Evolutionary conservation across 208 protist genomes (phyloP), one percentile per base, ranked within the genome.

Genomic region (Angomonas deanei): DNA sequence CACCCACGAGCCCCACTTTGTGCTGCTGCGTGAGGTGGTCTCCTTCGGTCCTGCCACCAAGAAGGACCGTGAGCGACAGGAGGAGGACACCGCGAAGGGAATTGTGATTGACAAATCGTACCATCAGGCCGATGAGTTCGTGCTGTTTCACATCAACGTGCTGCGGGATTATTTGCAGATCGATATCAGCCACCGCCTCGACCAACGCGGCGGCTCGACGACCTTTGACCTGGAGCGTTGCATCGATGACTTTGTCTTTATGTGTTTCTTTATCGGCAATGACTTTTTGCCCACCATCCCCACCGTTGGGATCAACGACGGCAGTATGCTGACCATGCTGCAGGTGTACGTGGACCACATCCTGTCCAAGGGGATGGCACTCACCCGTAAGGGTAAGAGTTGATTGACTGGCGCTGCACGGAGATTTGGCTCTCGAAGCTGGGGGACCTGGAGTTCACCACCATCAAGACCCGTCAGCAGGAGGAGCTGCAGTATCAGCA

Each of bases 221-320:
- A 64, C 24, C 30, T 76, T 87, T 33, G 81, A 97, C 68, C 78
- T 98, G 19, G 97, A 99, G 74, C 83, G 92, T 27, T 68, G 97
- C 17, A 31, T 99, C 5, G 96, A 99, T 73, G 98, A 99, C 72
- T 99, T 98, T 74, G 88, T 99, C 0, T 88, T 99, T 27, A 92
- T 99, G 74, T 98, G 94, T 74, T 98, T 99, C 72, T 94, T 99
- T 52, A 84, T 97, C 57, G 98, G 98, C 5, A 99, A 99, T 78
- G 98, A 99, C 70, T 99, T 99, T 63, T 69, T 99, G 31, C 98
- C 98, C 3, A 78, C 93, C 26, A 76, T 99, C 38, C 97, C 97
- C 24, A 90, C 86, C 1, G 53, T 99, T 13, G 78, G 95, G 61
- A 99, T 99, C 69, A 80, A 84, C 58, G 93, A 99, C 65, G 94